Base-by-base conservation (phyloP, 177 flowering plant genomes). In the Vitis hybrid region DNA sequence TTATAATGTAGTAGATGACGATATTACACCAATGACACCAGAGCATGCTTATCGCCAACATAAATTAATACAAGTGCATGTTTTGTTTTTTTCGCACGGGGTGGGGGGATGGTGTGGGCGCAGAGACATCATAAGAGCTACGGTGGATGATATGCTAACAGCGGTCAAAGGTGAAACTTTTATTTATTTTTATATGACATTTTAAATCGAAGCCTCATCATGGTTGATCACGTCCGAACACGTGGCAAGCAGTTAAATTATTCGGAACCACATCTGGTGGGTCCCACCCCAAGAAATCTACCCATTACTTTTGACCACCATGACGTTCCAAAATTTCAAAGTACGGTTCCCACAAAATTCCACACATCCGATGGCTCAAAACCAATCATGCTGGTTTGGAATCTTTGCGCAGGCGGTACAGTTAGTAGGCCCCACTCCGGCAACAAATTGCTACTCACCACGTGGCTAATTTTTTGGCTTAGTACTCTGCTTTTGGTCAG, bases 141-240 rank as follows among this genome's bases (percentile, higher is more conserved):
- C 18, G 7, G n/a, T 14, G 15, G 57, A 16, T 5, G 15, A 12
- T 39, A 1, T 39, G 48, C 31, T 4, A 6, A 55, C 57, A 14
- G n/a, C 16, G n/a, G 15, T 55, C 57, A 55, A 13, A 16, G 18
- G 8, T 55, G 57, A 16, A 15, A 55, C 57, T 55, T 15, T 16
- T 55, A 39, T 39, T 39, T 8, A 39, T 39, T 39, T 39, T 39
- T 39, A 39, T 39, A 39, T 39, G 9, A 39, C 48, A 39, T 39
- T 39, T 39, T 39, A 39, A 39, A 55, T 55, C 7, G 7, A 14
- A 1, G 31, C 31, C 18, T 65, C 55, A 31, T 64, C 15, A 11
- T 50, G 19, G 10, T 15, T 13, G 66, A 69, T 69, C 66, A 39
- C 57, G 62, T 5, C 74, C 68, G 52, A 64, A 48, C 68, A 71